phyloP scores from a whole-genome alignment of 768 basidiomycete genomes.

The Sarcodon aspratus region DNA sequence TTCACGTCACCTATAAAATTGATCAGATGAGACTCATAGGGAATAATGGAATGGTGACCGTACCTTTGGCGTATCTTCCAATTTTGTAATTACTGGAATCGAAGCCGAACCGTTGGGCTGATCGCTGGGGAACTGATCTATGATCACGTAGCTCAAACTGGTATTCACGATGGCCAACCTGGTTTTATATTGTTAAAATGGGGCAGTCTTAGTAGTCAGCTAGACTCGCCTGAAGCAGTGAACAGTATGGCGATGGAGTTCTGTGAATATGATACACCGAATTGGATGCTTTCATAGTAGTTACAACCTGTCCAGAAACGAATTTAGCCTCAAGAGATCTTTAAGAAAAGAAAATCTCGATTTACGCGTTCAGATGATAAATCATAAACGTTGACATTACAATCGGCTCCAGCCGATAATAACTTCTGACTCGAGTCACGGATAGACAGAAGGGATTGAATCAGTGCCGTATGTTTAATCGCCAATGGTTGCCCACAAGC shows the following conservation, averaged over 20 bases:
- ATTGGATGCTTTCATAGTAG: constrained; percentile 30
- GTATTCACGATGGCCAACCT: constrained; percentile 39
- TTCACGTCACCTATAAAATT: constrained; percentile 9
- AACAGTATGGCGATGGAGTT: constrained; percentile 25
- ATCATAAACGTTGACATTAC: constrained; percentile 33
- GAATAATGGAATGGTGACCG: constrained; percentile 1
- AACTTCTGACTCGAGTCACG: constrained; percentile 36
- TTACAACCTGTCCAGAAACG: constrained; percentile 13
- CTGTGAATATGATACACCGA: constrained; percentile 30
- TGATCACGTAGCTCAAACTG: constrained; percentile 43
- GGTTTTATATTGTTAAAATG: not conserved
- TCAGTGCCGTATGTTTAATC: constrained; percentile 29
- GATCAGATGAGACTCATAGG: not conserved
- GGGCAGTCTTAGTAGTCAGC: not conserved
- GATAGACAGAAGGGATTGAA: constrained; percentile 32
- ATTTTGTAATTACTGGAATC: constrained; percentile 18
- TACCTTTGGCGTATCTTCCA: constrained; percentile 36
- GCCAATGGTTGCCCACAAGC: constrained; percentile 11
- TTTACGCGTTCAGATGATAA: constrained; percentile 27
- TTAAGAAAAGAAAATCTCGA: too few species aligned
- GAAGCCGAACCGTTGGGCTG: constrained; percentile 36
- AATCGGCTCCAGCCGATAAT: constrained; percentile 36
- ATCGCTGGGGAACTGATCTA: constrained; percentile 22
- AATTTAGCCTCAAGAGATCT: too few species aligned
- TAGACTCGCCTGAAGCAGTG: constrained; percentile 29